A percentile compares a stretch with the other conserved stretches of the same genome.
phyloP scores from a whole-genome alignment of 805 yeast species.

The Yamadazyma phyllophila region DNA sequence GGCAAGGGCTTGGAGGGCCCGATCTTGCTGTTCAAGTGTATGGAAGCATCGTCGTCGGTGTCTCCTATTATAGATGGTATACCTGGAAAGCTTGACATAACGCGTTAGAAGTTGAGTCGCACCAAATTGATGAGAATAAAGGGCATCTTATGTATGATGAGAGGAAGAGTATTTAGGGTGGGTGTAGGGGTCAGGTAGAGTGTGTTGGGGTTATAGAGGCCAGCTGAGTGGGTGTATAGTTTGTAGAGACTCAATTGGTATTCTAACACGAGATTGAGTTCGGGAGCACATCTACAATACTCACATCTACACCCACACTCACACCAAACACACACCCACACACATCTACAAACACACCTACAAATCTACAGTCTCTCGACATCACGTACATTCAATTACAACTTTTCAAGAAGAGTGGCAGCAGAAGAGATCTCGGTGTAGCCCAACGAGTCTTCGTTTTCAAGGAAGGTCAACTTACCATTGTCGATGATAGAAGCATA shows the following conservation, averaged over 20 bases:
- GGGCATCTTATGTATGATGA: not conserved
- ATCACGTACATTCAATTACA: constrained; percentile 10
- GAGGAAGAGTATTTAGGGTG: no score
- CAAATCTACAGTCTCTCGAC: no score
- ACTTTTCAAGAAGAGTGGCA: constrained; percentile 21
- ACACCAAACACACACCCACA: not conserved
- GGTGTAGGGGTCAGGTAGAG: no score
- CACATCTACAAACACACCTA: not conserved
- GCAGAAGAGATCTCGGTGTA: constrained; percentile 25
- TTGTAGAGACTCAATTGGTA: no score
- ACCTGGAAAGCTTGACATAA: constrained; percentile 29
- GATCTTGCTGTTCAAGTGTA: constrained; percentile 35
- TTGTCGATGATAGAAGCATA: constrained; percentile 67
- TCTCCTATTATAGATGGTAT: constrained; percentile 39
- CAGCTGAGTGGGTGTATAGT: no score
- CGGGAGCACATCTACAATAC: no score
- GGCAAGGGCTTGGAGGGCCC: constrained; percentile 39
- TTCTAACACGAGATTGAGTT: no score
- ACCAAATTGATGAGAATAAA: not conserved
- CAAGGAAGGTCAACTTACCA: constrained; percentile 37
- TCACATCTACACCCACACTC: no score
- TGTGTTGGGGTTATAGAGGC: no score
- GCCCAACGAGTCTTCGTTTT: constrained; percentile 25
- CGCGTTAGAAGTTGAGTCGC: not conserved
- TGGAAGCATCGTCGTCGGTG: constrained; percentile 42